Percentiles rank a stretch among this genome's conserved stretches.
Evolutionary conservation across 192 early-diverging fungal genomes (phyloP).

Genomic region (Rhizoclosmatium sp.): DNA sequence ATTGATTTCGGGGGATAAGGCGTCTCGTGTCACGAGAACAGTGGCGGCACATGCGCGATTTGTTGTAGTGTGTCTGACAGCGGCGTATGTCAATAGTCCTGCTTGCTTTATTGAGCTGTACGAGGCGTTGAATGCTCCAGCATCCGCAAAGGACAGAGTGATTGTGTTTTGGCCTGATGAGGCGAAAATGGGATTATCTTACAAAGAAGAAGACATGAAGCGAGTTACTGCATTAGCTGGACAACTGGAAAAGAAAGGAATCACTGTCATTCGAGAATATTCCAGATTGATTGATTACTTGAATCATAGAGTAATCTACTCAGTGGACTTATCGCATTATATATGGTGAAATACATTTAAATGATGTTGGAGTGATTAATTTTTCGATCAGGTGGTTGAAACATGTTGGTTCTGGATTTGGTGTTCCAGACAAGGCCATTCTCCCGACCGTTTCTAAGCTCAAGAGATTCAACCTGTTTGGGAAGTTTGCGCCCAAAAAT

Average conservation of each 20-base stretch:
- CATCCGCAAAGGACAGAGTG: neutral
- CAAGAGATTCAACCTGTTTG: constrained; percentile 9
- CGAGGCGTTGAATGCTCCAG: neutral
- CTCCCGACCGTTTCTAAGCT: neutral
- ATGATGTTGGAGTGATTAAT: neutral
- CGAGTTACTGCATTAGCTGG: neutral
- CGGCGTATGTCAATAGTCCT: neutral
- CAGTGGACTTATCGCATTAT: neutral
- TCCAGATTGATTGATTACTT: neutral
- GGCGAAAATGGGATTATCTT: neutral
- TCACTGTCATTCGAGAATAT: neutral
- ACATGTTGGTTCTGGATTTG: neutral
- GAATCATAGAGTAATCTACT: constrained; percentile 4
- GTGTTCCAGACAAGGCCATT: neutral
- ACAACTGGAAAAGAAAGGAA: neutral
- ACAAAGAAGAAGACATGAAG: neutral
- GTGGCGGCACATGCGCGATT: constrained; percentile 12
- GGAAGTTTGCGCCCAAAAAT: neutral
- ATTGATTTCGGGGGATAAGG: neutral
- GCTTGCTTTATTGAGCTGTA: constrained; percentile 14
- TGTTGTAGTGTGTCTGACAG: constrained; percentile 17
- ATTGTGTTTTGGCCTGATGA: constrained; percentile 5
- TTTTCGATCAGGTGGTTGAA: constrained; percentile 20
- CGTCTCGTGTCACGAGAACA: constrained; percentile 7
- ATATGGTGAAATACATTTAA: neutral